Conservation (phyloP, 2,329 filamentous ascomycete genomes). For the Pseudogymnoascus sp. region DNA sequence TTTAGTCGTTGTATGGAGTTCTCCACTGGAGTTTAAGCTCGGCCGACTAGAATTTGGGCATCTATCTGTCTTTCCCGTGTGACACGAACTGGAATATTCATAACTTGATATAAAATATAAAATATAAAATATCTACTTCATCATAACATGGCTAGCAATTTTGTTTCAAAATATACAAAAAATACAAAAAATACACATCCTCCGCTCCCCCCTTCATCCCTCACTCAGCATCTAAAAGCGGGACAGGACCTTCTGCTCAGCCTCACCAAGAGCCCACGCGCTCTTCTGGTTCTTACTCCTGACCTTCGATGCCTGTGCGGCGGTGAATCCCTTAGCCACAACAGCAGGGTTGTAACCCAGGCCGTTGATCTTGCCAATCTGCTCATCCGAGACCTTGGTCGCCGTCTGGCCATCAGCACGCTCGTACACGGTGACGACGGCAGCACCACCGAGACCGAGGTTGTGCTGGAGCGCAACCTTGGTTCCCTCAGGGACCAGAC, state of each 20-base stretch:
- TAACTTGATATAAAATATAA: background rate
- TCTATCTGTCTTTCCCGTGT: background rate
- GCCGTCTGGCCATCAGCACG: slow-evolving; percentile 68
- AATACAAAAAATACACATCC: background rate
- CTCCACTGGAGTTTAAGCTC: background rate
- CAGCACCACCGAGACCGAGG: slow-evolving; percentile 82
- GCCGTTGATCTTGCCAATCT: slow-evolving; percentile 57
- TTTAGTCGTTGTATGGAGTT: background rate
- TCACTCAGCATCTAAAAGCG: slow-evolving; percentile 48
- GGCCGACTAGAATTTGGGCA: background rate
- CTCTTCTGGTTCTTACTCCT: slow-evolving; percentile 59
- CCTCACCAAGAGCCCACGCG: slow-evolving; percentile 74
- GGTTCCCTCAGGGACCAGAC: slow-evolving; percentile 56
- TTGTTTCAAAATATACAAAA: background rate
- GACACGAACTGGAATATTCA: background rate
- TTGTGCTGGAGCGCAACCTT: slow-evolving; percentile 82
- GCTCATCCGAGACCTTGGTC: slow-evolving; percentile 44
- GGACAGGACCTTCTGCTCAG: slow-evolving; percentile 63
- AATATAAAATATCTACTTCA: slow-evolving; percentile 1
- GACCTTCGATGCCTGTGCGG: slow-evolving; percentile 62
- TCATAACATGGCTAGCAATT: background rate
- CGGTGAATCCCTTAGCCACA: slow-evolving; percentile 81
- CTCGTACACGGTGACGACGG: slow-evolving; percentile 83
- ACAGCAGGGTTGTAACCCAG: slow-evolving; percentile 90
- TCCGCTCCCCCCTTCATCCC: background rate